A percentile compares a stretch with the other conserved stretches of the same genome.
phyloP scores from a whole-genome alignment of 768 basidiomycete genomes.

The Dendrothele bispora region DNA sequence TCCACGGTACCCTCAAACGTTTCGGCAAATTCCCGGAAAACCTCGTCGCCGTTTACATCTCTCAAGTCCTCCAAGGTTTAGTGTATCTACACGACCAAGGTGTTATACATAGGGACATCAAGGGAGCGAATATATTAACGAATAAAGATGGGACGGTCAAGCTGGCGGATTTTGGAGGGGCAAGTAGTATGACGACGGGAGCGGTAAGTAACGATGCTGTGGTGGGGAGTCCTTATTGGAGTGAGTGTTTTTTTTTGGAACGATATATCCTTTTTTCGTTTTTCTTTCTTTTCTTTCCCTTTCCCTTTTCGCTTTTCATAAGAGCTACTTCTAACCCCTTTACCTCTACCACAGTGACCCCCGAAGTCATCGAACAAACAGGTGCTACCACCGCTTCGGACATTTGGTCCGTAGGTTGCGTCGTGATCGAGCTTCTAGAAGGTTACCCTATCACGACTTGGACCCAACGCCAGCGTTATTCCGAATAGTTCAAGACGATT shows the following conservation, averaged over 20 bases:
- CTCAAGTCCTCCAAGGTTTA: conserved; percentile 92
- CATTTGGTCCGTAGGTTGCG: conserved; percentile 97
- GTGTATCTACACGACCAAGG: conserved; percentile 99
- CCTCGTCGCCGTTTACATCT: conserved; percentile 94
- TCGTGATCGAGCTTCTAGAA: conserved; percentile 91
- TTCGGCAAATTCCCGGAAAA: conserved; percentile 99
- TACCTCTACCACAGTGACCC: conserved; percentile 72
- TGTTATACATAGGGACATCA: conserved; percentile 99
- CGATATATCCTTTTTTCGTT: neutral
- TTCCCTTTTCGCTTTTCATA: too few species aligned
- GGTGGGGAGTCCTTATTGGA: conserved; percentile 99
- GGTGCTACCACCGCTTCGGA: conserved; percentile 97
- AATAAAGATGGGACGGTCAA: conserved; percentile 99
- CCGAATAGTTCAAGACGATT: conserved; percentile 97
- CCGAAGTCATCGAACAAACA: conserved; percentile 97
- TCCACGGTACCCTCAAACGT: conserved; percentile 92
- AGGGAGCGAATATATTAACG: conserved; percentile 97
- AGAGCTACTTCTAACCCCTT: conserved; percentile 33
- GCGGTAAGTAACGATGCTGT: conserved; percentile 86
- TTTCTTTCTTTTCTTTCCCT: too few species aligned
- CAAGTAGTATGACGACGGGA: conserved; percentile 72
- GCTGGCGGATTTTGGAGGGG: conserved; percentile 98
- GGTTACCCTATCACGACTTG: conserved; percentile 93
- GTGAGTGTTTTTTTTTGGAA: conserved; percentile 42
- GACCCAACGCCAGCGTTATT: conserved; percentile 99